A percentile compares a stretch with the other conserved stretches of the same genome.
Evolutionary conservation across 306 rosid species (phyloP).

Genomic region (Chamaecrista fasciculata): DNA sequence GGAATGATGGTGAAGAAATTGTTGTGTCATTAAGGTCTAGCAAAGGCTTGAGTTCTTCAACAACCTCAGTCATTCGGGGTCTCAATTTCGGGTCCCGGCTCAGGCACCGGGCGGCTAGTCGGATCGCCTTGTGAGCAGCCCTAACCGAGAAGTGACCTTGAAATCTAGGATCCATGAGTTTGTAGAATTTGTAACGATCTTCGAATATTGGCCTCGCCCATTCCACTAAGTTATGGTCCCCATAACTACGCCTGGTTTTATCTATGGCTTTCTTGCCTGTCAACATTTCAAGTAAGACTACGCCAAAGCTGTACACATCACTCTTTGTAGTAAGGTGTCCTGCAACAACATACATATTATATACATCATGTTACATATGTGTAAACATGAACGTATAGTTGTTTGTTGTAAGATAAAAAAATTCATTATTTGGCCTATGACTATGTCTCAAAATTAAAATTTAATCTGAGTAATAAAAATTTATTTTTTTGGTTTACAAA

Average conservation of each 20-base stretch:
- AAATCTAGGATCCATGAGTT: constrained; percentile 52
- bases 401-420: too few species aligned
- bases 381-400: too few species aligned
- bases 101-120: constrained; percentile 45
- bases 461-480: too few species aligned
- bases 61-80: constrained; percentile 67
- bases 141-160: constrained; percentile 44
- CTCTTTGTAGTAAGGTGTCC: constrained; percentile 65
- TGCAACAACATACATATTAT: constrained; percentile 36
- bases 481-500: too few species aligned
- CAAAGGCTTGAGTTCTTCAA: constrained; percentile 30
- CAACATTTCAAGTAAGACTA: constrained; percentile 64
- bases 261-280: constrained; percentile 59
- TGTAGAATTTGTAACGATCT: constrained; percentile 20
- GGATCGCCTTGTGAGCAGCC: constrained; percentile 38
- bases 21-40: constrained; percentile 30
- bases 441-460: too few species aligned
- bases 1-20: constrained; percentile 29
- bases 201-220: constrained; percentile 45
- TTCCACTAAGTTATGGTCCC: constrained; percentile 47
- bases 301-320: constrained; percentile 70
- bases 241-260: not conserved
- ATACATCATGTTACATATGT: not conserved
- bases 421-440: too few species aligned
- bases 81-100: constrained; percentile 40